Base-by-base conservation (phyloP, 2,329 filamentous ascomycete species). In the Ceratocystis harringtonii region DNA sequence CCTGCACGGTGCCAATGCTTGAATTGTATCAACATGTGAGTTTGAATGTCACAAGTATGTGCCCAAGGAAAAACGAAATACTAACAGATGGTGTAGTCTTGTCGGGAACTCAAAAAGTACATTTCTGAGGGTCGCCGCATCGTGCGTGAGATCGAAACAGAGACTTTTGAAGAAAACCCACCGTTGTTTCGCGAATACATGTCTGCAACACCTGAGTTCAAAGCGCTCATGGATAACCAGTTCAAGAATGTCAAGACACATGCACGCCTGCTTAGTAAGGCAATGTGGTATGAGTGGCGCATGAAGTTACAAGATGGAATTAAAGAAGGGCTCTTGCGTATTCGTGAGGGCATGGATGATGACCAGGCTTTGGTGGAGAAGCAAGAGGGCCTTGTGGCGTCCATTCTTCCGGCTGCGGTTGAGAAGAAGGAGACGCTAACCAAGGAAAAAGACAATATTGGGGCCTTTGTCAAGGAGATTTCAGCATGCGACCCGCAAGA, bases 221-320 rank as follows among this genome's bases (percentile, higher is more conserved):
- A 89, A 71, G 76, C 84, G 2, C 80, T 95, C 63, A 95, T 99
- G 86, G 92, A 99, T 76, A 94, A 89, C 69, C 92, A 97, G 73
- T 94, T 99, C 79, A 94, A 95, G 75, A 96, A 97, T 72, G 88
- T 96, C 75, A 97, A 96, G 78, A 92, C 90, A 0, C 89, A 95
- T 73, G 90, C 92, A 17, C 84, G 94, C 30, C 80, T 96, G 15
- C 79, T 92, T 63, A 96, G 92, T 77, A 96, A 96, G 73, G 90
- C 90, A 66, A 92, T 94, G 79, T 99, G 94, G 94, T 99, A 99
- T 73, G 88, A 92, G 72, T 99, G 94, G 94, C 87, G 94, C 50
- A 92, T 89, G 80, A 92, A 94, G 71, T 81, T 97, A 28, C 85
- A 91, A 65, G 76, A 86, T 69, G 88, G 90, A 19, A 80, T 99